Conservation (phyloP, 768 basidiomycete genomes). For the Lanmaoa rubissima region DNA sequence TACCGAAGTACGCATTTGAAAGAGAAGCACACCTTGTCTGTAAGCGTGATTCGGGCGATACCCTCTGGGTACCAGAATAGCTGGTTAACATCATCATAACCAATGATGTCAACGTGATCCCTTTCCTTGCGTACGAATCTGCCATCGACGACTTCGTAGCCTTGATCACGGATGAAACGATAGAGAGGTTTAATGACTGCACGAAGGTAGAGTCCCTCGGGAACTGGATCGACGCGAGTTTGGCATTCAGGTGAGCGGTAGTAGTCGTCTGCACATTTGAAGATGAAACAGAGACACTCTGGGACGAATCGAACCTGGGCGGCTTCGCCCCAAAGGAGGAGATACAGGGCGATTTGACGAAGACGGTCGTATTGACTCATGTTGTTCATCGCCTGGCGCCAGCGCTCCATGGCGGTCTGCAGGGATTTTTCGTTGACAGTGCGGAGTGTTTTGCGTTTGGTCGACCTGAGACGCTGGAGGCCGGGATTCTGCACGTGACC, state of each 20-base stretch:
- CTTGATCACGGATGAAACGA: slow-evolving; percentile 95
- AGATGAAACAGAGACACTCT: slow-evolving; percentile 98
- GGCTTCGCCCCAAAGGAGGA: slow-evolving; percentile 97
- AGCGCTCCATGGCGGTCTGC: slow-evolving; percentile 82
- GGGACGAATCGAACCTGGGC: slow-evolving; percentile 96
- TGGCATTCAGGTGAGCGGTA: slow-evolving; percentile 99
- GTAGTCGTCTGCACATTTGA: slow-evolving; percentile 99
- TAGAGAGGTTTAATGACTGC: slow-evolving; percentile 92
- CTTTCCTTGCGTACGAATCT: slow-evolving; percentile 91
- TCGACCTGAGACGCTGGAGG: slow-evolving; percentile 76
- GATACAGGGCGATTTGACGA: slow-evolving; percentile 91
- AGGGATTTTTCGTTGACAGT: slow-evolving; percentile 62
- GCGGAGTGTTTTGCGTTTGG: slow-evolving; percentile 57
- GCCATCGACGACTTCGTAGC: slow-evolving; percentile 93
- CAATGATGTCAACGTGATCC: slow-evolving; percentile 93
- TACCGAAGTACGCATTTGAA: neutral
- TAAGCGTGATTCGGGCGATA: slow-evolving; percentile 85
- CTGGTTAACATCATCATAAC: slow-evolving; percentile 99
- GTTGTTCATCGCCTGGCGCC: slow-evolving; percentile 97
- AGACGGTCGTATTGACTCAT: slow-evolving; percentile 99
- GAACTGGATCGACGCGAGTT: slow-evolving; percentile 84
- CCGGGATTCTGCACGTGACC: slow-evolving; percentile 92
- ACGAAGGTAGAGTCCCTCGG: slow-evolving; percentile 92
- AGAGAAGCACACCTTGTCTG: slow-evolving; percentile 68
- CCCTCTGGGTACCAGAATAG: slow-evolving; percentile 99